Base-by-base conservation (phyloP, 2,329 filamentous ascomycete genomes). In the Gremmenia infestans region DNA sequence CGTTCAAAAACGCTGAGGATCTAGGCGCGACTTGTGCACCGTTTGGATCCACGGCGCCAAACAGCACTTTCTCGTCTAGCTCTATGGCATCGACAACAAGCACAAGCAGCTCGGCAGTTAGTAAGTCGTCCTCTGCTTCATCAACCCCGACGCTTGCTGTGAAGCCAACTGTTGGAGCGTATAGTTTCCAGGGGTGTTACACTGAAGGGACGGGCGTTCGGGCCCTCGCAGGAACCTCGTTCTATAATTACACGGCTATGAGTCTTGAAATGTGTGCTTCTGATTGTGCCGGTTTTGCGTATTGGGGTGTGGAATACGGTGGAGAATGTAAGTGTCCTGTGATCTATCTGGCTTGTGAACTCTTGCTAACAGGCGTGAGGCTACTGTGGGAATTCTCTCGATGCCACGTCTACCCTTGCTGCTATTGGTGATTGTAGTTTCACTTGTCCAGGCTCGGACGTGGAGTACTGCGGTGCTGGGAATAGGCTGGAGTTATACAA, bases 1-100 rank as follows among this genome's bases (percentile, higher is more conserved):
- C 69, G 47, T 82, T 82, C 70, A 81, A 79, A 62, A 71, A 74
- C 25, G 74, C 74, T 15, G 71, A 72, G 25, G 70, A 71, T 9
- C 60, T 82, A 12, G 73, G 72, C 2, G 75, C 73, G 8, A 74
- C 71, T 2, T 82, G 80, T 58, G 62, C 62, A 5, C 28, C 66
- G 5, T 78, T 79, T 2, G 55, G 48, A n/a, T 45, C 60, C 2
- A 19, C 52, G 9, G 37, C 36, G 14, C 53, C 55, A 25, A 53
- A 43, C 15, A 56, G 35, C 32, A 61, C 39, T 15, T 50, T 39
- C 7, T 39, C 49, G 23, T 56, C 51, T 14, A 39, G 19, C 22
- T 35, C 52, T 4, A 19, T 45, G 23, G 22, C 35, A n/a, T 37
- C 50, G 9, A 58, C 48, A 22, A 51, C 53, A 37, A 48, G 42